Conservation (phyloP, 306 rosid species). For the Macrotyloma uniflorum region DNA sequence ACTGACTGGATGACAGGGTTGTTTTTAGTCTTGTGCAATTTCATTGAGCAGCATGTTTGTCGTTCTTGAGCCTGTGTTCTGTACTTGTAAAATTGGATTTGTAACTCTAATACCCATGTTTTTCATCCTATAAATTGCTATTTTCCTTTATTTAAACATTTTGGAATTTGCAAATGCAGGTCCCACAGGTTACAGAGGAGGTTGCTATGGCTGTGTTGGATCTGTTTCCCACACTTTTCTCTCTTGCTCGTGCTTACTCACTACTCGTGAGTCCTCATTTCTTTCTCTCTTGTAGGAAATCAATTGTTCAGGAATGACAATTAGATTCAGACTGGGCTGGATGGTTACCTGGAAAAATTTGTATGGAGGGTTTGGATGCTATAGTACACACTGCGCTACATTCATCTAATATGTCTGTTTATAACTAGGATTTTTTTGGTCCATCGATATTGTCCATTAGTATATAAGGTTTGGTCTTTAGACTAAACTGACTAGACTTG, state of each 20-base stretch:
- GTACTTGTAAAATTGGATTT: conserved; percentile 6
- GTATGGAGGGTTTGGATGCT: neutral
- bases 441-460: too few species aligned
- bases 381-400: neutral
- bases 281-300: conserved; percentile 20
- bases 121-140: neutral
- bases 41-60: neutral
- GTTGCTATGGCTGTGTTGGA: conserved; percentile 86
- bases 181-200: conserved; percentile 98
- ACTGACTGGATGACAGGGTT: neutral
- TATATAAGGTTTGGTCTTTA: too few species aligned
- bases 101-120: neutral
- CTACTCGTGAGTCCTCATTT: conserved; percentile 61
- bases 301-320: neutral
- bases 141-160: neutral
- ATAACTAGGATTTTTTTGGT: too few species aligned
- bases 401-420: neutral
- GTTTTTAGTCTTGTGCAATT: conserved; percentile 6
- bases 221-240: conserved; percentile 76
- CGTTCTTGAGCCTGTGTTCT: neutral
- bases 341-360: neutral
- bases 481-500: too few species aligned
- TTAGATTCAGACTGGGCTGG: neutral
- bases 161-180: conserved; percentile 56
- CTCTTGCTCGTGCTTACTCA: conserved; percentile 79